Percentiles rank a stretch among this genome's conserved stretches.
Evolutionary conservation across 352 stramenopile species (phyloP).

Genomic region (Phytophthora europaea): DNA sequence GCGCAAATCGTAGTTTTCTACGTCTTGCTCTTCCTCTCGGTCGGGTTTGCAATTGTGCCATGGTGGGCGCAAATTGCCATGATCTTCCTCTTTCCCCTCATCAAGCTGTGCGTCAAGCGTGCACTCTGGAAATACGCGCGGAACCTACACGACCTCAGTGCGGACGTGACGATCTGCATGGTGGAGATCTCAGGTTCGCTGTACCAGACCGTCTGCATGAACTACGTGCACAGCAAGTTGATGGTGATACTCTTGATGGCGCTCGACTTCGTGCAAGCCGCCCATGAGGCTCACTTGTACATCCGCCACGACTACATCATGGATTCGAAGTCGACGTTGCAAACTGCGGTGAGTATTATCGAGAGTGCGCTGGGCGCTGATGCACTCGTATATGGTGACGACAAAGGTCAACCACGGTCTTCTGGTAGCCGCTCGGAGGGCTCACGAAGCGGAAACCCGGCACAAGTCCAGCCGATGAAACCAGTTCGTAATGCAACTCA

Average conservation of each 20-base stretch:
- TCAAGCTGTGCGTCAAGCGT: constrained; percentile 32
- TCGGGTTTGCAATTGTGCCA: constrained; percentile 14
- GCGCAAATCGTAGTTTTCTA: constrained; percentile 29
- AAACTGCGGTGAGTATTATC: constrained; percentile 8
- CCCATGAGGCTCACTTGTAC: constrained; percentile 17
- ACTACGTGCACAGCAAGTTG: constrained; percentile 18
- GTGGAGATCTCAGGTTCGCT: constrained; percentile 39
- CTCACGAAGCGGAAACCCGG: neutral
- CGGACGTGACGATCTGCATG: constrained; percentile 37
- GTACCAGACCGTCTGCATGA: constrained; percentile 37
- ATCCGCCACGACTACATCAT: constrained; percentile 15
- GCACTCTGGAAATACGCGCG: constrained; percentile 31
- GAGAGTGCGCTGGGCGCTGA: neutral
- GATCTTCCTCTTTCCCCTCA: constrained; percentile 27
- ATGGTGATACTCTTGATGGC: constrained; percentile 23
- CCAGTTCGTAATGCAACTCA: neutral
- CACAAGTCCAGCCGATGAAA: neutral
- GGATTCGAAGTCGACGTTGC: constrained; percentile 8
- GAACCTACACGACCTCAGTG: constrained; percentile 32
- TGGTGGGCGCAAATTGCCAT: constrained; percentile 22
- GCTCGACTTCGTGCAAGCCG: constrained; percentile 22
- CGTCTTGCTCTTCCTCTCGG: constrained; percentile 28
- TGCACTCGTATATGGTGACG: neutral
- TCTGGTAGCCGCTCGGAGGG: neutral
- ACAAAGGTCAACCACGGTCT: neutral